Percentiles rank a stretch among this genome's conserved stretches.
These are phyloP conservation scores for Acer yangbiense DNA, from an alignment of 345 rosid species.

Conservation along the genomic window DNA sequence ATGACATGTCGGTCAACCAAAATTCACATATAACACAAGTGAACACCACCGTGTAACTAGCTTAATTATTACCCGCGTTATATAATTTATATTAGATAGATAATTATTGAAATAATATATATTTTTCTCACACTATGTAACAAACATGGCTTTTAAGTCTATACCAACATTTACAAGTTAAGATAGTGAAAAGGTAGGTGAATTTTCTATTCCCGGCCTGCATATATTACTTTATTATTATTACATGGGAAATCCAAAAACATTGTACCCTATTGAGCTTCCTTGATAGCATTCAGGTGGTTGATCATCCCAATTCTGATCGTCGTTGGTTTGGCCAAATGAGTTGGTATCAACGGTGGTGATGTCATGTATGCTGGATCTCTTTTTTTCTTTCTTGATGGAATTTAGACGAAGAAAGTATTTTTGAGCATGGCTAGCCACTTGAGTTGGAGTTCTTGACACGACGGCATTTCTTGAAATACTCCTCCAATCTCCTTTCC, in stretches of 20 bases:
- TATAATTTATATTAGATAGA: too few species aligned
- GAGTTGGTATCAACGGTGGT: constrained; percentile 8
- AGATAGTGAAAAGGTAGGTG: not conserved
- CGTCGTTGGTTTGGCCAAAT: not conserved
- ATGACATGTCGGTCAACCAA: too few species aligned
- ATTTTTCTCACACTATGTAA: not conserved
- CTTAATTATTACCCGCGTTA: too few species aligned
- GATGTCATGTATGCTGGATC: constrained; percentile 34
- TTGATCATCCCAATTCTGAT: constrained; percentile 2
- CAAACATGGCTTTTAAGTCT: too few species aligned
- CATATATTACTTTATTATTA: too few species aligned
- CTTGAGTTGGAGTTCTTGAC: constrained; percentile 33
- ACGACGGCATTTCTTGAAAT: constrained; percentile 33
- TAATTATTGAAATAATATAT: not conserved
- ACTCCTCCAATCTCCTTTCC: constrained; percentile 39
- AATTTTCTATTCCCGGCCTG: not conserved
- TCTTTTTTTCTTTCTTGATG: constrained; percentile 27
- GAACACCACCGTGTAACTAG: too few species aligned
- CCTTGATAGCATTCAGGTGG: not conserved
- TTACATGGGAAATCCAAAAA: constrained; percentile 8
- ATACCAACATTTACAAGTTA: not conserved
- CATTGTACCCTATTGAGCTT: not conserved
- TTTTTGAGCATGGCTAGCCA: constrained; percentile 38
- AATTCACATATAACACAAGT: too few species aligned
- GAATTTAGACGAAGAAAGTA: constrained; percentile 23